Evolutionary conservation across 2,329 filamentous ascomycete species (phyloP), one percentile per base, ranked within the genome.

Genomic region (Pyrenochaeta sp.): DNA sequence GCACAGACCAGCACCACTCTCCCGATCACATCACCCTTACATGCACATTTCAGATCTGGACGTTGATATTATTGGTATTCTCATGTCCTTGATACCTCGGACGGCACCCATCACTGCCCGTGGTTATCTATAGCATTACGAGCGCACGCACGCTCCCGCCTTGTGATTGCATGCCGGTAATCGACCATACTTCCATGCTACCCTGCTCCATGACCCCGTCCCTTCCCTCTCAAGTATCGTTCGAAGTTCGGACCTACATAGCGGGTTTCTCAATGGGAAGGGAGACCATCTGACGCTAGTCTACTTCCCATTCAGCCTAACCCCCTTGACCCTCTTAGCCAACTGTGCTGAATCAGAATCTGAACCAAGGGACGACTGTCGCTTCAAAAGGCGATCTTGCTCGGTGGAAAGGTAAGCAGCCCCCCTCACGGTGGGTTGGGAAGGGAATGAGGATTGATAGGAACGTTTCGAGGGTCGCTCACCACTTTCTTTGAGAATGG

Each of bases 401-500:
- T 54, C 53, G 28, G 34, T 20, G 17, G 43, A 39, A 28, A 37
- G 51, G 42, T 57, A 50, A 72, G 72, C 74, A 69, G 61, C 56
- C 55, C 61, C 61, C 58, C 55, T 57, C 28, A 34, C 70, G 68
- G 65, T 66, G 58, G 67, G 57, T 51, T 65, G 57, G 51, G 63
- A 53, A 38, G 49, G 44, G 45, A 53, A 41, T 31, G 64, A 53
- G 48, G 55, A 58, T 41, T 54, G 52, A 59, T 57, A 63, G 38
- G 67, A 67, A 71, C 79, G 88, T 81, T 94, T 95, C 74, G 86
- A 86, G 83, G 87, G 84, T 84, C 87, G 87, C 89, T 96, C 92
- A 96, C 92, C 90, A 82, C 90, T 91, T 84, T 91, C 89, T 85
- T 94, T 85, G 77, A 97, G 83, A 72, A 99, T 96, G 72, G 89